Evolutionary conservation across 129 eudicot species (phyloP).

Genomic region (Arctium lappa): DNA sequence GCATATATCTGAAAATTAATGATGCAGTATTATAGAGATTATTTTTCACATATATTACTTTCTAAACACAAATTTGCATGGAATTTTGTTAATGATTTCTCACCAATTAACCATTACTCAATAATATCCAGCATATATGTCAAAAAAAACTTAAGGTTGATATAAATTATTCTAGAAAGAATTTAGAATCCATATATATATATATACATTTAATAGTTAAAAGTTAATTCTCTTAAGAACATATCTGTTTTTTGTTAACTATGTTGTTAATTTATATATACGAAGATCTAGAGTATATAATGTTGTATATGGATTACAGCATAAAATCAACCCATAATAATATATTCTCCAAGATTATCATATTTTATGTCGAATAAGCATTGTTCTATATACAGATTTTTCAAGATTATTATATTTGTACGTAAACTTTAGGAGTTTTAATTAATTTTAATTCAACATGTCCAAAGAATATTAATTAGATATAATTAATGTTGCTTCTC

Average conservation of each 20-base stretch:
- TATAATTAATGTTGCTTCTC: neutral
- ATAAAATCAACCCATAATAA: slow-evolving; percentile 13
- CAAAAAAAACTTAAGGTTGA: neutral
- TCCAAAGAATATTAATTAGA: neutral
- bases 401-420: slow-evolving; percentile 9
- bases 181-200: slow-evolving; percentile 15
- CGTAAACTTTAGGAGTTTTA: neutral
- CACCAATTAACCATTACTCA: slow-evolving; percentile 11
- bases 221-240: slow-evolving; percentile 5
- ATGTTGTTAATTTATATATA: slow-evolving; percentile 23
- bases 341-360: slow-evolving; percentile 22
- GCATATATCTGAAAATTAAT: neutral
- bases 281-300: slow-evolving; percentile 17
- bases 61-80: slow-evolving; percentile 13
- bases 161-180: neutral
- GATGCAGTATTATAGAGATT: neutral
- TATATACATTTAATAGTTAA: neutral
- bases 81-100: neutral
- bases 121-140: slow-evolving; percentile 9
- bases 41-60: neutral
- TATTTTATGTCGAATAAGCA: slow-evolving; percentile 26
- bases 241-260: slow-evolving; percentile 5
- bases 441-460: neutral
- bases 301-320: slow-evolving; percentile 16
- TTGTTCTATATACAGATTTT: slow-evolving; percentile 21